Base-by-base conservation (phyloP, 2,329 filamentous ascomycete species). In the Fusarium guadeloupense region DNA sequence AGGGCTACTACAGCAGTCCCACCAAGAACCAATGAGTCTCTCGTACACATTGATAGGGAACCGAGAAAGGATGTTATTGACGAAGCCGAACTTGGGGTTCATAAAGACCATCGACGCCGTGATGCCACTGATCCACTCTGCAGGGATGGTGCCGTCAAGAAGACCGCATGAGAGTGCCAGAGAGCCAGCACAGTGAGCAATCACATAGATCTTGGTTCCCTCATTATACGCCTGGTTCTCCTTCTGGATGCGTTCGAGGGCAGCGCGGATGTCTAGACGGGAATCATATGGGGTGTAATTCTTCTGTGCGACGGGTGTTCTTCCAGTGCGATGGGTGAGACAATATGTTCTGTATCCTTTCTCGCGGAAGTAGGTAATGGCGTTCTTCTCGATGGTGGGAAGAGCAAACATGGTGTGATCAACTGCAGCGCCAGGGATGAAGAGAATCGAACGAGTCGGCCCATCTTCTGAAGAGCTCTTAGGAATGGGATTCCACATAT, bases 141-240 rank as follows among this genome's bases (percentile, higher is more conserved):
- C 67, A 1, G 84, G 83, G 51, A 89, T 85, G 1, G 82, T 85
- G 37, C 86, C 86, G 69, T 87, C 85, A 2, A 89, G 77, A 3
- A 89, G 76, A 26, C 85, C 86, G 4, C 79, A 76, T 0, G 83
- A 75, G 45, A 85, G 79, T 1, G 85, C 83, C 1, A 89, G 81
- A 41, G 83, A 83, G 16, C 86, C 87, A 76, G 86, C 84, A 70
- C 86, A 89, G 73, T 89, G 86, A 1, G 82, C 80, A 35, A 89
- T 78, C 9, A 81, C 79, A 70, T 89, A 88, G 26, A 86, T 73
- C 47, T 78, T 7, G 13, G 28, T 26, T 2, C 49, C 58, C 4
- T 69, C 63, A 19, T 71, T 65, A 6, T 26, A 35, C 4, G 44
- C 19, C 9, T 13, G 20, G 55, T 75, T 76, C 4, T 71, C 57